Percentiles rank a stretch among this genome's conserved stretches.
phyloP scores from a whole-genome alignment of 2,329 filamentous ascomycete genomes.

The Trichoderma brevicompactum region DNA sequence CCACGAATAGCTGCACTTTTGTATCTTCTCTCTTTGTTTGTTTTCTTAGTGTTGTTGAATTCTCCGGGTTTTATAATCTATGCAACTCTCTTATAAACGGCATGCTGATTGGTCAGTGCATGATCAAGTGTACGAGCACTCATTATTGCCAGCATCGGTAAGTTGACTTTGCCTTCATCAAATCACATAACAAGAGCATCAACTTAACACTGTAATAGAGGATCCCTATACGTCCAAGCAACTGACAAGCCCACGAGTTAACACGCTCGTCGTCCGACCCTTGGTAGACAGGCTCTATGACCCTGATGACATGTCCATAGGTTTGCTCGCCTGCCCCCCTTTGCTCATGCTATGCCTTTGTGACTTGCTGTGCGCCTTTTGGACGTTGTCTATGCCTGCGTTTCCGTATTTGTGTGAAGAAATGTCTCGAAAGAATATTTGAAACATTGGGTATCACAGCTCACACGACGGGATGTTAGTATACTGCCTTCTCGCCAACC shows the following conservation, averaged over 20 bases:
- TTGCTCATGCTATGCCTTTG: no score
- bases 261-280: conserved; percentile 66
- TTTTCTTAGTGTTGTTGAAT: neutral
- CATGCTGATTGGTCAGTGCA: conserved; percentile 3
- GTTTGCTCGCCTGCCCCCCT: conserved; percentile 39
- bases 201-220: conserved; percentile 36
- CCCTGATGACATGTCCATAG: conserved; percentile 65
- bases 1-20: no score
- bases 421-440: neutral
- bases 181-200: no score
- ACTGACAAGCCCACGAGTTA: conserved; percentile 69
- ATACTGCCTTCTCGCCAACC: conserved; percentile 73
- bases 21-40: neutral
- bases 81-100: neutral
- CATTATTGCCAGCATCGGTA: conserved; percentile 34
- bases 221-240: conserved; percentile 60
- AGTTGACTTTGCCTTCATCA: neutral
- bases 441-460: neutral
- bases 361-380: neutral
- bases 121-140: conserved; percentile 28
- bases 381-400: neutral
- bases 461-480: conserved; percentile 48
- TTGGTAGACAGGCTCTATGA: conserved; percentile 71
- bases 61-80: neutral
- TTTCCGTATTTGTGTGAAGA: neutral